Base-by-base conservation (phyloP, 163 green algal species). In the Scenedesmus sp. region DNA sequence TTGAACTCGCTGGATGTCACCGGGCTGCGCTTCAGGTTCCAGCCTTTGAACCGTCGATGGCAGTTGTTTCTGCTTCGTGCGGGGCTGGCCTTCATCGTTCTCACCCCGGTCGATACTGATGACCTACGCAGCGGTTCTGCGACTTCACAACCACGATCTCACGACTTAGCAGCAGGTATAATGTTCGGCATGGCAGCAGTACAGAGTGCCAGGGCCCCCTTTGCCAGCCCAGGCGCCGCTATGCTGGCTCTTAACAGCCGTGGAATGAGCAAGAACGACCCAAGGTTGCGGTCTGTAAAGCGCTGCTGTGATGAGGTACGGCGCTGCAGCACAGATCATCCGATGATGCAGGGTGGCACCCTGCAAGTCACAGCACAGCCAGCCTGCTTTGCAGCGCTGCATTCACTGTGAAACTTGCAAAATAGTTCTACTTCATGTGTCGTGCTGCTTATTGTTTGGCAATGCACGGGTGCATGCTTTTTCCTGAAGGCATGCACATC, bases 181-280 rank as follows among this genome's bases (percentile, higher is more conserved):
- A 52, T 79, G 3, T 23, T 5, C 2, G 1, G 4, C 23, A 79
- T 79, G 70, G 70, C 70, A 52, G 70, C 70, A 79, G 70, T 23
- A 52, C 70, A 79, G 70, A 79, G 46, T 79, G 70, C 23, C 70
- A 79, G 70, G 23, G 70, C 70, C 6, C 70, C 70, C 70, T 52
- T 79, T 13, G 5, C 70, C 23, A 79, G 70, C 70, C 70, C 83
- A 56, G 83, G 83, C 3, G 26, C 66, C n/a, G 83, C 83, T 15
- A 88, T 88, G 57, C 46, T 77, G 12, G 57, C 56, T 57, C 4
- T 88, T 2, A 88, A 88, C 83, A 57, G 13, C 16, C 23, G n/a
- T 7, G 57, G 56, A 12, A 64, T 88, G 12, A 88, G 59, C 57
- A 88, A 88, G 46, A 88, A 88, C 6, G 83, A 88, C 10, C n/a